Base-by-base conservation (phyloP, 2,329 filamentous ascomycete species). In the Colletotrichum sp. region DNA sequence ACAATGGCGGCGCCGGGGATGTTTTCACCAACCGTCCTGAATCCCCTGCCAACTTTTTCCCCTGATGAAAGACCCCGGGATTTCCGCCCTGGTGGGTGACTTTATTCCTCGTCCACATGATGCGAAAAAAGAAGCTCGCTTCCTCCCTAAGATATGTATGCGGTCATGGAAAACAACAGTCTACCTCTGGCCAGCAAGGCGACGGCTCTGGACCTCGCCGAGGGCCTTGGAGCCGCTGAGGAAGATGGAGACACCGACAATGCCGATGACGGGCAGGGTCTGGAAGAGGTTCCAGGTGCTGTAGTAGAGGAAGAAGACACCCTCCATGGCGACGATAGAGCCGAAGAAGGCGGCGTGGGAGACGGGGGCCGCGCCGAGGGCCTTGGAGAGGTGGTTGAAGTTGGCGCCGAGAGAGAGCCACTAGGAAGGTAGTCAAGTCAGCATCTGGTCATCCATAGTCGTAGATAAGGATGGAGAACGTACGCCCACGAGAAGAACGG, bases 221-320 rank as follows among this genome's bases (percentile, higher is more conserved):
- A 99, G 88, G 7, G 97, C 97, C 84, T 96, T 93, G 82, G 94
- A 96, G 72, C 97, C 97, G 83, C 95, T 98, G 77, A 99, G 85
- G 82, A 98, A 95, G 13, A 95, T 92, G 71, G 96, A 91, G 30
- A 90, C 85, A 18, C 93, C 92, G 34, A 97, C 91, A 58, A 93
- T 86, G 38, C 89, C 89, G 70, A 94, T 92, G 30, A 92, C 93
- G 6, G 96, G 96, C 66, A 99, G 88, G 16, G 92, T 92, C 88
- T 98, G 94, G 90, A 99, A 98, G 61, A 99, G 89, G 82, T 93
- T 98, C 96, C 96, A 98, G 82, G 87, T 92, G 69, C 91, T 94
- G 86, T 99, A 99, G 90, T 99, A 99, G 79, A 98, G 87, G 88
- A 97, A 96, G 87, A 99, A 98, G 72, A 98, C 93, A 18, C 91